These are phyloP conservation scores for Emericellopsis cladophorae DNA, from an alignment of 2,329 filamentous ascomycete species.

Conservation along the genomic window DNA sequence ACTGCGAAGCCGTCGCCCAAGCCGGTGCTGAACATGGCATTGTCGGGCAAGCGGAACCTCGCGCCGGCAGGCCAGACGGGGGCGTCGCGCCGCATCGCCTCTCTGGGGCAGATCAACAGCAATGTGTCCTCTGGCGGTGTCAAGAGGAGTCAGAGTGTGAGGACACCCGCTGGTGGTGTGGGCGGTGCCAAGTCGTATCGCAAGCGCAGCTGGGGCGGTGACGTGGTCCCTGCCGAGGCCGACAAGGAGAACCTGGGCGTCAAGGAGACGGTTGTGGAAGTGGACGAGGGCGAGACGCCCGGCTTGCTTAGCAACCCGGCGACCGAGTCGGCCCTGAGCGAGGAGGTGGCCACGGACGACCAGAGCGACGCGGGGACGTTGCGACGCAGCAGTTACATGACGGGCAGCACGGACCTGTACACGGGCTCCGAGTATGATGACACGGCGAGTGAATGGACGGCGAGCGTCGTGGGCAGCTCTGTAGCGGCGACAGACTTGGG, in stretches of 20 bases:
- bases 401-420: constrained; percentile 24
- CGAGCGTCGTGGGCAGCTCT: constrained; percentile 22
- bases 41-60: constrained; percentile 37
- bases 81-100: constrained; percentile 70
- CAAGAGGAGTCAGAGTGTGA: constrained; percentile 68
- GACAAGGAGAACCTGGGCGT: constrained; percentile 53
- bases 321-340: constrained; percentile 11
- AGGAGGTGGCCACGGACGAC: constrained; percentile 7
- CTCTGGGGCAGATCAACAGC: constrained; percentile 77
- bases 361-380: constrained; percentile 24
- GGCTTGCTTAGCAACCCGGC: constrained; percentile 11
- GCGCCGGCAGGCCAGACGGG: constrained; percentile 33
- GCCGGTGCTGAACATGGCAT: constrained; percentile 37
- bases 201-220: constrained; percentile 59
- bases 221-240: constrained; percentile 33
- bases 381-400: constrained; percentile 33
- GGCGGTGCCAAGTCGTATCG: constrained; percentile 31
- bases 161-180: constrained; percentile 32
- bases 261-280: constrained; percentile 51
- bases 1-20: constrained; percentile 11
- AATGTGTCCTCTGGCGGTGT: constrained; percentile 55
- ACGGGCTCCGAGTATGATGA: constrained; percentile 25
- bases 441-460: constrained; percentile 33
- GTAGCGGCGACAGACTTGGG: constrained; percentile 9
- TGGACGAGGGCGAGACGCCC: constrained; percentile 17